Percentiles rank a stretch among this genome's conserved stretches.
Conservation (phyloP, 805 yeast species). For the Wickerhamiella siamensis region DNA sequence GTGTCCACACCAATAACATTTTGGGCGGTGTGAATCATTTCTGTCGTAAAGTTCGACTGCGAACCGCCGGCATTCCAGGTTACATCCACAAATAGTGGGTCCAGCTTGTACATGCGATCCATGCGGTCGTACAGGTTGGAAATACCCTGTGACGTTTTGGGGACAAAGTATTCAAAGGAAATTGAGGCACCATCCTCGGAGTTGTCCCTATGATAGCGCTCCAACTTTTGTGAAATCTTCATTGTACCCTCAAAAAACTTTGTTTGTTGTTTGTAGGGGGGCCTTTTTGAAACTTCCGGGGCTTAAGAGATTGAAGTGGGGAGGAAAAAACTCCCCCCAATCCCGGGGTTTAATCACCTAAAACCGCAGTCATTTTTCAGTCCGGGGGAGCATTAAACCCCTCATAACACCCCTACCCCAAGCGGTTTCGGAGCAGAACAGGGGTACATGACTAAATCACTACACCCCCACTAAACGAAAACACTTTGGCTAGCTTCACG, state of each 20-base stretch:
- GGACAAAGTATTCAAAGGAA: conserved; percentile 94
- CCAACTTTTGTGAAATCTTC: conserved; percentile 35
- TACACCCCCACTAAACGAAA: too few relatives aligned
- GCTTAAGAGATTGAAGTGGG: too few relatives aligned
- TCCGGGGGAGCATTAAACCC: too few relatives aligned
- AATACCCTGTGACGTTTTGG: conserved; percentile 93
- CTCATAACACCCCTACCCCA: too few relatives aligned
- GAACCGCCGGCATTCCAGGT: conserved; percentile 99
- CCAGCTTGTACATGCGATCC: conserved; percentile 90
- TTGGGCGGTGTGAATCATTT: conserved; percentile 82
- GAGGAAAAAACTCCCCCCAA: too few relatives aligned
- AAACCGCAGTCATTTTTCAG: too few relatives aligned
- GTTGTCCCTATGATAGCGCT: conserved; percentile 26
- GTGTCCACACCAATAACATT: conserved; percentile 85
- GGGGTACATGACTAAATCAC: too few relatives aligned
- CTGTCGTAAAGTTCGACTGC: conserved; percentile 67
- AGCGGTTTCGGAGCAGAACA: too few relatives aligned
- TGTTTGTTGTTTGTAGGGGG: neutral
- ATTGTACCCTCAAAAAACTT: conserved; percentile 17
- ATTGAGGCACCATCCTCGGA: conserved; percentile 42
- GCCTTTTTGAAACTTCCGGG: too few relatives aligned
- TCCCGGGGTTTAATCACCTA: too few relatives aligned
- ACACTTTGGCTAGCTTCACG: too few relatives aligned
- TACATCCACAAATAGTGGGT: conserved; percentile 85
- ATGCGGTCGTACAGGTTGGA: conserved; percentile 91